These are phyloP conservation scores for Boletus calvinii DNA, from an alignment of 1,284 basidiomycete genomes.

Conservation along the genomic window DNA sequence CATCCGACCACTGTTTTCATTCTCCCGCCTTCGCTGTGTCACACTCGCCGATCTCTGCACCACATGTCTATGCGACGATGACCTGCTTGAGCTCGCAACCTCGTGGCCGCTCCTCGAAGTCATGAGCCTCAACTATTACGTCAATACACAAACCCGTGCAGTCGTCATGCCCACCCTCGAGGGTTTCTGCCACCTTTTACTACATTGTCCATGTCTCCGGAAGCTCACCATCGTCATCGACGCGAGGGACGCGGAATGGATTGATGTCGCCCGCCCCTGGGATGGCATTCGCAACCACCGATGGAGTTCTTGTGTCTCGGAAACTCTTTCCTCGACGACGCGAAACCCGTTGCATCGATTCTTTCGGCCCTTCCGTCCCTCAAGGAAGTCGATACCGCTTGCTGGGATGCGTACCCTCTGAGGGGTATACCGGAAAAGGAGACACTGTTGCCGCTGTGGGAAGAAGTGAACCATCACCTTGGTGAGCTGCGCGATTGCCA, in stretches of 20 bases:
- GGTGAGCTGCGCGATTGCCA: too few relatives aligned
- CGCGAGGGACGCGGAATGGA: neutral
- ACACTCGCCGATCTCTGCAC: neutral
- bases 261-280: neutral
- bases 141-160: too few relatives aligned
- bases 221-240: neutral
- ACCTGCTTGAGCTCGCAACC: neutral
- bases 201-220: neutral
- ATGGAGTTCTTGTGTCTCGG: neutral
- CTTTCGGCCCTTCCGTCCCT: neutral
- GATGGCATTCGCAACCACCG: neutral
- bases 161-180: neutral
- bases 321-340: neutral
- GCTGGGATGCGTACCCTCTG: too few relatives aligned
- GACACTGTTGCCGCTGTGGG: too few relatives aligned
- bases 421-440: too few relatives aligned
- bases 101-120: neutral
- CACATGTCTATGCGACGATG: neutral
- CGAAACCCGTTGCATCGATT: neutral
- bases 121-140: neutral
- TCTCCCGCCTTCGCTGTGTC: neutral
- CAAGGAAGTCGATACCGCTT: too few relatives aligned
- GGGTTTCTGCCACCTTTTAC: neutral
- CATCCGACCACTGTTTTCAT: neutral
- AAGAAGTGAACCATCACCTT: too few relatives aligned